Conservation (phyloP, 352 stramenopile genomes). For the Albugo laibachii region DNA sequence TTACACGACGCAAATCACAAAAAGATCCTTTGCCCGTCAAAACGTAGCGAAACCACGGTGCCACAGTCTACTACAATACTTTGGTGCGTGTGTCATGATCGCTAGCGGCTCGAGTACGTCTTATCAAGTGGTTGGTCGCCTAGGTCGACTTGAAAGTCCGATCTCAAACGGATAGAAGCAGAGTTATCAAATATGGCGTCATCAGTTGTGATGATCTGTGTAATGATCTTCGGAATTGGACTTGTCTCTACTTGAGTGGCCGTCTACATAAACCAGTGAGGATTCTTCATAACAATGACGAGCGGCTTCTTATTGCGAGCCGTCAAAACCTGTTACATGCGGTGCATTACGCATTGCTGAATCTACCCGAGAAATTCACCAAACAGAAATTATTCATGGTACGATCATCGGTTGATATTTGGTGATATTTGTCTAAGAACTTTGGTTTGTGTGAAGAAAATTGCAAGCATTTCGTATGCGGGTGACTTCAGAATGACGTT, state of each 20-base stretch:
- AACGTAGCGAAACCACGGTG: constrained; percentile 42
- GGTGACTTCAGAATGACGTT: constrained; percentile 83
- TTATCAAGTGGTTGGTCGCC: too few species aligned
- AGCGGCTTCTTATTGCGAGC: constrained; percentile 13
- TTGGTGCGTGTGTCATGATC: constrained; percentile 14
- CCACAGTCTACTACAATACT: constrained; percentile 75
- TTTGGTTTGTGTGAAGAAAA: constrained; percentile 28
- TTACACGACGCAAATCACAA: background rate
- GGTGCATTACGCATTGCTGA: constrained; percentile 50
- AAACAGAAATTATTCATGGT: constrained; percentile 74
- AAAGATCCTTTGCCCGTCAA: background rate
- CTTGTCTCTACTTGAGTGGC: constrained; percentile 71
- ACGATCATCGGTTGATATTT: background rate
- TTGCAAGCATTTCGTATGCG: constrained; percentile 77
- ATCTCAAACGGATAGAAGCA: constrained; percentile 32
- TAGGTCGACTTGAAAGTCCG: background rate
- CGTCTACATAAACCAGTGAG: constrained; percentile 75
- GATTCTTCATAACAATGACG: background rate
- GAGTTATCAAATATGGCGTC: constrained; percentile 80
- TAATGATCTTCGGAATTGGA: constrained; percentile 57
- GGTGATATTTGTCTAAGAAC: background rate
- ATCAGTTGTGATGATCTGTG: constrained; percentile 64
- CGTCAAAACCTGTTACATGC: constrained; percentile 42
- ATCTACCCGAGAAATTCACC: constrained; percentile 60
- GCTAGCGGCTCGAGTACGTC: constrained; percentile 3